Evolutionary conservation across 805 yeast genomes (phyloP).

Genomic region (Pichia nanzhaoensis): DNA sequence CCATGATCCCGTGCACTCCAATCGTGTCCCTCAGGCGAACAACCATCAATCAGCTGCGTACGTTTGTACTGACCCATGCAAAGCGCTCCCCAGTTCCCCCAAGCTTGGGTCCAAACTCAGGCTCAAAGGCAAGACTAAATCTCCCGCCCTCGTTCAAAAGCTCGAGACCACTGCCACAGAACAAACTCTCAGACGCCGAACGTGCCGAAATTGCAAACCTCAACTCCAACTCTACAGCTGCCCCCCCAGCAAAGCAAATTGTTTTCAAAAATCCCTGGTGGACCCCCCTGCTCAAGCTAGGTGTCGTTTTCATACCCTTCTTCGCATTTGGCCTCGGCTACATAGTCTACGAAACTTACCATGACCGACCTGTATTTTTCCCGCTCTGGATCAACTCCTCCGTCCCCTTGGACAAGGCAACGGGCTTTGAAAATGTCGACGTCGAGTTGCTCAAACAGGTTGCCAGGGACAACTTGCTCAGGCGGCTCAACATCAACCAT

Average conservation of each 20-base stretch:
- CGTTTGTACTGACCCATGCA: too few relatives aligned
- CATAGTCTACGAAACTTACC: slow-evolving; percentile 24
- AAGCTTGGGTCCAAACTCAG: not conserved
- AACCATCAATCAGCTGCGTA: too few relatives aligned
- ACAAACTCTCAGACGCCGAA: slow-evolving; percentile 11
- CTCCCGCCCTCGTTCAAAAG: slow-evolving; percentile 18
- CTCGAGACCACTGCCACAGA: slow-evolving; percentile 17
- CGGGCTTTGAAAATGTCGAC: slow-evolving; percentile 25
- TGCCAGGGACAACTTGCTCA: slow-evolving; percentile 22
- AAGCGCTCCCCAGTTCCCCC: too few relatives aligned
- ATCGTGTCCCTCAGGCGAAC: too few relatives aligned
- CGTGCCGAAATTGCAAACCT: slow-evolving; percentile 5
- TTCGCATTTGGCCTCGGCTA: slow-evolving; percentile 22
- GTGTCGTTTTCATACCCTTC: slow-evolving; percentile 13
- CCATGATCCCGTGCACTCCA: too few relatives aligned
- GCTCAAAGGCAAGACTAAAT: slow-evolving; percentile 4
- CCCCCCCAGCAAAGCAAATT: slow-evolving; percentile 1
- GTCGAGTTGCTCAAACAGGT: slow-evolving; percentile 23
- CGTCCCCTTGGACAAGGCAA: slow-evolving; percentile 22
- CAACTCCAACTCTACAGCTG: not conserved
- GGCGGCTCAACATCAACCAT: slow-evolving; percentile 27
- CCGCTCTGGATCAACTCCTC: slow-evolving; percentile 27
- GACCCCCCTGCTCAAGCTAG: slow-evolving; percentile 12
- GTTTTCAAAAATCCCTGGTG: slow-evolving; percentile 16
- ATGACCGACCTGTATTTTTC: slow-evolving; percentile 27